Evolutionary conservation across 2,329 filamentous ascomycete genomes (phyloP).

Genomic region (Aspergillus sp.): DNA sequence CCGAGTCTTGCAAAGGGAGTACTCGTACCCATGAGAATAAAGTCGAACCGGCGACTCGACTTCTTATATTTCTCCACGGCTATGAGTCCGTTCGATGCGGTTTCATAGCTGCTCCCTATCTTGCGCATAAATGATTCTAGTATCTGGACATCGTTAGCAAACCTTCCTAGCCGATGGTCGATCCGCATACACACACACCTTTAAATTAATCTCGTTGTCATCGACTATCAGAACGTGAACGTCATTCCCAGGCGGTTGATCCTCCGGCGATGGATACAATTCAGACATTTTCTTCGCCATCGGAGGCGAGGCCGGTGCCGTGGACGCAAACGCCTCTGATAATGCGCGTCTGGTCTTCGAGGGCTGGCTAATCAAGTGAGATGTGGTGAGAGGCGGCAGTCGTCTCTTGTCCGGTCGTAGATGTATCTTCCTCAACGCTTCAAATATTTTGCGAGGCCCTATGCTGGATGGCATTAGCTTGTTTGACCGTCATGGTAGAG

Average conservation of each 20-base stretch:
- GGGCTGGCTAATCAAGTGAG: too few species aligned
- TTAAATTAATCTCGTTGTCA: slow-evolving; percentile 37
- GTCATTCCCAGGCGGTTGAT: slow-evolving; percentile 1
- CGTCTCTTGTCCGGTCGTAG: neutral
- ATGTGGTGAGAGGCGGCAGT: neutral
- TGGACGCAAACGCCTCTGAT: slow-evolving; percentile 2
- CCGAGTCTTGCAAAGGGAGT: neutral
- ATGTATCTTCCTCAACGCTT: slow-evolving; percentile 12
- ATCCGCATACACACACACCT: slow-evolving; percentile 7
- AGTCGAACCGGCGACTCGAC: slow-evolving; percentile 24
- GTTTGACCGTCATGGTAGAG: neutral
- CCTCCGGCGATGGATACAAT: slow-evolving; percentile 1
- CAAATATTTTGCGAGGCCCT: slow-evolving; percentile 19
- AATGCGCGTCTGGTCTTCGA: slow-evolving; percentile 3
- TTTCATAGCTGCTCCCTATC: slow-evolving; percentile 27
- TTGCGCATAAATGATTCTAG: slow-evolving; percentile 33
- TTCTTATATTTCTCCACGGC: slow-evolving; percentile 30
- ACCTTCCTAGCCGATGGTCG: neutral
- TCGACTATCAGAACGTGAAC: slow-evolving; percentile 33
- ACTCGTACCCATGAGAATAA: slow-evolving; percentile 26
- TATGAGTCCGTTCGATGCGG: slow-evolving; percentile 31
- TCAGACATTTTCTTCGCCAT: slow-evolving; percentile 11
- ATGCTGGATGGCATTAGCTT: slow-evolving; percentile 15
- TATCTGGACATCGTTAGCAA: slow-evolving; percentile 13
- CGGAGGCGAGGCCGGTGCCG: slow-evolving; percentile 9